phyloP scores from a whole-genome alignment of 1,284 basidiomycete species.

The Trametes sp. region DNA sequence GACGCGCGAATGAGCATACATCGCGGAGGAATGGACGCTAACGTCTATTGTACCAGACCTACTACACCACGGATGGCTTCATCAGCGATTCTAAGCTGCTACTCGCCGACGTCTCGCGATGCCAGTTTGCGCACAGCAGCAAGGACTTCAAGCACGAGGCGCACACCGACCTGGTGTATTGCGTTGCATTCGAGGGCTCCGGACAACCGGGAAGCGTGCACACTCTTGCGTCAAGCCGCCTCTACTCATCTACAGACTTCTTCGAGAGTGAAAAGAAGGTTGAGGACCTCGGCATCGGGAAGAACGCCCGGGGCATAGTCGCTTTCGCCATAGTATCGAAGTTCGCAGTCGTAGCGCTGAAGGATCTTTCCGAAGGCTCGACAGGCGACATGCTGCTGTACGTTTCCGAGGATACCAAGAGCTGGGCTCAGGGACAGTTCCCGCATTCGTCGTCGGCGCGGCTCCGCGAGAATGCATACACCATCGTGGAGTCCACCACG shows the following conservation, averaged over 20 bases:
- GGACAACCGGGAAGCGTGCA: constrained; percentile 55
- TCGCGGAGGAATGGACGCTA: too few species aligned
- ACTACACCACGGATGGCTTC: constrained; percentile 88
- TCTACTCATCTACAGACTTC: constrained; percentile 87
- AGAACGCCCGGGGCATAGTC: constrained; percentile 83
- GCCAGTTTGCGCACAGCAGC: constrained; percentile 88
- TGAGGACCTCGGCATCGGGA: constrained; percentile 87
- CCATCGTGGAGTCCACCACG: constrained; percentile 91
- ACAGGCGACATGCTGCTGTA: constrained; percentile 84
- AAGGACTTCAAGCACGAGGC: constrained; percentile 80
- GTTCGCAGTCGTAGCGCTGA: constrained; percentile 88
- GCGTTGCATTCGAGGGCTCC: constrained; percentile 81
- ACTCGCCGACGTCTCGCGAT: constrained; percentile 74
- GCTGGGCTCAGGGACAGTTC: constrained; percentile 86
- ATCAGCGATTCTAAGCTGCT: constrained; percentile 63
- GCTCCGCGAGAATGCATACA: constrained; percentile 91
- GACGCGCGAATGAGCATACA: too few species aligned
- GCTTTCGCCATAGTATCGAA: constrained; percentile 92
- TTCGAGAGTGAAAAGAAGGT: constrained; percentile 69
- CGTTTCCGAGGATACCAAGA: constrained; percentile 81
- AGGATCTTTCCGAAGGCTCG: constrained; percentile 59
- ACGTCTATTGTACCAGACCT: constrained; percentile 61
- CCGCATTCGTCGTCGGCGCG: constrained; percentile 84
- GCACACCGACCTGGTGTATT: constrained; percentile 80
- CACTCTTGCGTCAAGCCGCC: constrained; percentile 69